Base-by-base conservation (phyloP, 2,329 filamentous ascomycete genomes). In the Sphaerulina vaccinii region DNA sequence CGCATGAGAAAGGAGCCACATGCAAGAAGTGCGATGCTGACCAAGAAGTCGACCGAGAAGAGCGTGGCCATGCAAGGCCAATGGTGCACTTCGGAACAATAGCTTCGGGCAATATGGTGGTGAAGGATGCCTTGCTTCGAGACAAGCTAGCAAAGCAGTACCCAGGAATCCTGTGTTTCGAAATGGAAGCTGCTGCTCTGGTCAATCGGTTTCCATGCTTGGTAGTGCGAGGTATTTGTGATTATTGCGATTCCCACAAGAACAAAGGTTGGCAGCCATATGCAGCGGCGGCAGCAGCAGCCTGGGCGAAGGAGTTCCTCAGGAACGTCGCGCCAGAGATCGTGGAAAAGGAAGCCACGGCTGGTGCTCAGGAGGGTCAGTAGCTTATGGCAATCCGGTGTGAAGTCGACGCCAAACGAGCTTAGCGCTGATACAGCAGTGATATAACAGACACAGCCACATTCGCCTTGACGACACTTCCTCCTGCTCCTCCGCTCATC, bases 181-280 rank as follows among this genome's bases (percentile, higher is more conserved):
- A 65, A 49, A 64, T 63, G 62, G 58, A 64, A 19, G 60, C 61
- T 5, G 62, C 62, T 10, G 59, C 55, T 2, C 33, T 63, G 11
- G 60, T 56, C 46, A 48, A 62, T 42, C 49, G 48, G n/a, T 60
- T 63, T 41, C 56, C 54, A 11, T 63, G 56, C 40, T 18, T 64
- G 3, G 55, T 64, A 13, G 54, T 64, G 13, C 51, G 62, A 1
- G 61, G 62, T 3, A 58, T 63, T 9, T 64, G 51, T 13, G 61
- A 63, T 43, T 63, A 63, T 21, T 49, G 60, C 3, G 62, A 64
- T 39, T 57, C 56, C 18, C 61, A 64, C 49, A 64, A 62, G 50
- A 56, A 59, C 42, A 50, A 63, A 6, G 18, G 15, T 4, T 64
- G 62, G 61, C 59, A 63, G 36, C 18, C 9, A 3, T 63, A 61